Conservation (phyloP, 805 yeast species). For the Wickerhamomyces rabaulensis region DNA sequence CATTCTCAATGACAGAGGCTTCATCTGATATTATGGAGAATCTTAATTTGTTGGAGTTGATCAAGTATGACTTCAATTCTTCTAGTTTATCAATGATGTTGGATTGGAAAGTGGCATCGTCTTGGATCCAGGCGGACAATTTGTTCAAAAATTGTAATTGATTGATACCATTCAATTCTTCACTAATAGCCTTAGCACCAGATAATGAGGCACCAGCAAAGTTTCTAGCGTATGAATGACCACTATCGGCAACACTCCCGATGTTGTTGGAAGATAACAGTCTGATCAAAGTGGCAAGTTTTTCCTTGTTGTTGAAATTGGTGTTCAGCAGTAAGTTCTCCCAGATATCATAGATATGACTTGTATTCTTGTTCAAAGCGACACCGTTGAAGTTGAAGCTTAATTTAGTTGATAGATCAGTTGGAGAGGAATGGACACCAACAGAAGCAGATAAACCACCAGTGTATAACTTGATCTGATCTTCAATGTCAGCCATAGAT, state of each 20-base stretch:
- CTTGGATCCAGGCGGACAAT: conserved; percentile 45
- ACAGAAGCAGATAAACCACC: conserved; percentile 77
- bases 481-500: conserved; percentile 77
- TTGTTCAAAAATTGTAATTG: conserved; percentile 69
- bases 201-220: conserved; percentile 63
- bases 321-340: conserved; percentile 63
- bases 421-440: conserved; percentile 51
- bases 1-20: conserved; percentile 25
- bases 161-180: conserved; percentile 65
- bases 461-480: conserved; percentile 72
- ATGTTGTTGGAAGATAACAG: conserved; percentile 72
- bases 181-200: conserved; percentile 53
- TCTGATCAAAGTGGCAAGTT: conserved; percentile 67
- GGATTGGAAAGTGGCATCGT: conserved; percentile 41
- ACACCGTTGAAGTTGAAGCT: conserved; percentile 60
- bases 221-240: conserved; percentile 77
- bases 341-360: conserved; percentile 61
- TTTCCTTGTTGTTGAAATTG: conserved; percentile 60
- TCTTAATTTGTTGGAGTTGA: conserved; percentile 38
- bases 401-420: conserved; percentile 43
- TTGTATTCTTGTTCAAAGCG: conserved; percentile 60
- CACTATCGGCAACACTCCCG: conserved; percentile 77
- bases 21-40: conserved; percentile 58
- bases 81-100: conserved; percentile 63
- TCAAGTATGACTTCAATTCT: conserved; percentile 41